phyloP scores from a whole-genome alignment of 2,329 filamentous ascomycete genomes.

The Penicillium sp. region DNA sequence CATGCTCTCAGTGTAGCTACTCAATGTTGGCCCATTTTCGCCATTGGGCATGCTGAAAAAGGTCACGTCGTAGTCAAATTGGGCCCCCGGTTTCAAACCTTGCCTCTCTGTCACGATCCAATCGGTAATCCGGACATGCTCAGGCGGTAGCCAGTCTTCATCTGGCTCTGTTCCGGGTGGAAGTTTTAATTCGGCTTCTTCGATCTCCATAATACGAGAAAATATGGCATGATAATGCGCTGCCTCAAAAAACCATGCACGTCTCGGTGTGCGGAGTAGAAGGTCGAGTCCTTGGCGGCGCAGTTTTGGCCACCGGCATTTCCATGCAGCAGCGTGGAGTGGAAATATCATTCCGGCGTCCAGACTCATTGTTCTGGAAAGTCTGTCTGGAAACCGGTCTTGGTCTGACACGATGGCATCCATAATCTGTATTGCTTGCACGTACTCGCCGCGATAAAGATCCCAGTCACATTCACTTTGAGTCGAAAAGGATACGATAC shows the following conservation, averaged over 20 bases:
- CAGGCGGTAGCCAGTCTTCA: slow-evolving; percentile 4
- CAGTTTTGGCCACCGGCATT: slow-evolving; percentile 26
- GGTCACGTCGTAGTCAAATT: too few species aligned
- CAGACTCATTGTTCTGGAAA: slow-evolving; percentile 16
- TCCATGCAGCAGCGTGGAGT: slow-evolving; percentile 26
- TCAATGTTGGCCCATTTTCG: too few species aligned
- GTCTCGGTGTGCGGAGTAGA: slow-evolving; percentile 17
- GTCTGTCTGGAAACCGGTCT: slow-evolving; percentile 11
- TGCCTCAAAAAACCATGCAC: slow-evolving; percentile 22
- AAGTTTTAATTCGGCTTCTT: slow-evolving; percentile 12
- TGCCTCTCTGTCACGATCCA: too few species aligned
- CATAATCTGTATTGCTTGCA: slow-evolving; percentile 11
- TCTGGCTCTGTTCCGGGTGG: neutral
- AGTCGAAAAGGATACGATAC: slow-evolving; percentile 7
- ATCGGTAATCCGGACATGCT: too few species aligned
- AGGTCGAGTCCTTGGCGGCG: slow-evolving; percentile 23
- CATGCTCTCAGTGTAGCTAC: too few species aligned
- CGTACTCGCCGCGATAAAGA: slow-evolving; percentile 7
- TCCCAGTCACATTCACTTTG: slow-evolving; percentile 22
- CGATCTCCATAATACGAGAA: slow-evolving; percentile 21
- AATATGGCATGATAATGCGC: slow-evolving; percentile 22
- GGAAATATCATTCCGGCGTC: slow-evolving; percentile 24
- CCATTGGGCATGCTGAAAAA: too few species aligned
- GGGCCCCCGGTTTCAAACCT: too few species aligned
- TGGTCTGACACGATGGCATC: slow-evolving; percentile 13